Evolutionary conservation across 495 filamentous ascomycete species (phyloP).

Genomic region (Pyrenula aspistea): DNA sequence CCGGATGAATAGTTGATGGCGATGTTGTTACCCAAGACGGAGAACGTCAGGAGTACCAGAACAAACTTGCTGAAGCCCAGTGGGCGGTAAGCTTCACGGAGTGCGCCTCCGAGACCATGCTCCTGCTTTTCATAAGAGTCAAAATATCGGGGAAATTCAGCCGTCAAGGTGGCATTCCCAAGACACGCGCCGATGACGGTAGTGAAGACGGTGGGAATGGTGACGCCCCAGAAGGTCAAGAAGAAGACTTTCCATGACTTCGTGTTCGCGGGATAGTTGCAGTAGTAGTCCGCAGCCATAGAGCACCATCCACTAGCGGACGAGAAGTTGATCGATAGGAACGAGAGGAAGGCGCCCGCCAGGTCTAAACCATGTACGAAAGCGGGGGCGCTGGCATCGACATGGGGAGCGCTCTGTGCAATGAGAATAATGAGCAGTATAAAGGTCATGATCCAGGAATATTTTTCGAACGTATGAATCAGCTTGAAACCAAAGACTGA

Average conservation of each 20-base stretch:
- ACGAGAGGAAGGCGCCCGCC: conserved; percentile 34
- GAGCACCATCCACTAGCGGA: conserved; percentile 48
- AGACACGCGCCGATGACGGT: conserved; percentile 41
- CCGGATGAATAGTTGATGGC: conserved; percentile 26
- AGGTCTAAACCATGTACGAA: conserved; percentile 23
- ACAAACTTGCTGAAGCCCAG: conserved; percentile 46
- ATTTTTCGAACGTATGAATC: conserved; percentile 49
- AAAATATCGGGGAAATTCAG: conserved; percentile 31
- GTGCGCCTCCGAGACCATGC: conserved; percentile 43
- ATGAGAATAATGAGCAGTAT: conserved; percentile 47
- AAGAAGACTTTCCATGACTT: conserved; percentile 41
- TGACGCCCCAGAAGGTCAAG: conserved; percentile 25
- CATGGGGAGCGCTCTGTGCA: conserved; percentile 34
- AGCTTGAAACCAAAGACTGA: conserved; percentile 46
- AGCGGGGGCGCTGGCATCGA: conserved; percentile 27
- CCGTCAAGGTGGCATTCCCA: conserved; percentile 30
- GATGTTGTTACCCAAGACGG: conserved; percentile 29
- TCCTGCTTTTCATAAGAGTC: conserved; percentile 28
- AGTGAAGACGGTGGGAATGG: conserved; percentile 43
- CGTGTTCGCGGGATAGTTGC: conserved; percentile 43
- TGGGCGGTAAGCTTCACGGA: conserved; percentile 42
- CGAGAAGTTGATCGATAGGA: conserved; percentile 45
- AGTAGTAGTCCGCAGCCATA: conserved; percentile 50
- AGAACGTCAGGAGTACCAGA: conserved; percentile 41
- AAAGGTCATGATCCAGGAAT: conserved; percentile 45